Conservation (phyloP, 2,329 filamentous ascomycete genomes). For the Claviceps africana region DNA sequence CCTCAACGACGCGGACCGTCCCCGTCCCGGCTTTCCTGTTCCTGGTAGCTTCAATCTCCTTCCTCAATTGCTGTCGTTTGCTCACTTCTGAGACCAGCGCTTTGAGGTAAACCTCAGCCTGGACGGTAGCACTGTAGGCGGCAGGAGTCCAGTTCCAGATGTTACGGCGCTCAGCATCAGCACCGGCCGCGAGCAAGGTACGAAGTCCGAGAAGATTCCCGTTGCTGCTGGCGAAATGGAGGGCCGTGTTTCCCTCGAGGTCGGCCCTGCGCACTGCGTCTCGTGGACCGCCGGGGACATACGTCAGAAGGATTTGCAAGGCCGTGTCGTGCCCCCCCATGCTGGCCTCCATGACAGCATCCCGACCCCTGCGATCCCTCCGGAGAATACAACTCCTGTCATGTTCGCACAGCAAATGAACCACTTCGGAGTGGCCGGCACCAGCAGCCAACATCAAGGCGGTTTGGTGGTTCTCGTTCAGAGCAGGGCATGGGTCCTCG, state of each 20-base stretch:
- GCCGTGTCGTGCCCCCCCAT: constrained; percentile 48
- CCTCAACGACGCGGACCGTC: constrained; percentile 30
- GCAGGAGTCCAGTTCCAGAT: constrained; percentile 69
- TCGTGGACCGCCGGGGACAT: constrained; percentile 38
- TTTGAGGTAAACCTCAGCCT: constrained; percentile 75
- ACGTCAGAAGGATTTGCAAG: constrained; percentile 50
- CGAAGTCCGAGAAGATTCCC: constrained; percentile 66
- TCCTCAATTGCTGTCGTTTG: constrained; percentile 31
- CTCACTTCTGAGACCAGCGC: constrained; percentile 59
- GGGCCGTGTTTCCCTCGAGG: constrained; percentile 64
- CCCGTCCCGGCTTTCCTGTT: constrained; percentile 28
- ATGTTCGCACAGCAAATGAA: constrained; percentile 52
- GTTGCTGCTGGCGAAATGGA: constrained; percentile 75
- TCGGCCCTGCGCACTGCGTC: constrained; percentile 47
- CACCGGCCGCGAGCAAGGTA: constrained; percentile 64
- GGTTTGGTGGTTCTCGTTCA: constrained; percentile 70
- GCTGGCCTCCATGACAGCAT: constrained; percentile 56
- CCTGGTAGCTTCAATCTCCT: constrained; percentile 26
- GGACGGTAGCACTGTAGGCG: constrained; percentile 69
- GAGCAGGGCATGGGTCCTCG: constrained; percentile 55
- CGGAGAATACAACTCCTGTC: constrained; percentile 50
- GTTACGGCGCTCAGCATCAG: constrained; percentile 59
- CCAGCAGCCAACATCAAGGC: constrained; percentile 66
- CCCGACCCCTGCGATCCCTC: constrained; percentile 52
- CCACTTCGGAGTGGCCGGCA: constrained; percentile 57